phyloP scores from a whole-genome alignment of 1,139 yeast genomes.

The Candida sanyaensis region DNA sequence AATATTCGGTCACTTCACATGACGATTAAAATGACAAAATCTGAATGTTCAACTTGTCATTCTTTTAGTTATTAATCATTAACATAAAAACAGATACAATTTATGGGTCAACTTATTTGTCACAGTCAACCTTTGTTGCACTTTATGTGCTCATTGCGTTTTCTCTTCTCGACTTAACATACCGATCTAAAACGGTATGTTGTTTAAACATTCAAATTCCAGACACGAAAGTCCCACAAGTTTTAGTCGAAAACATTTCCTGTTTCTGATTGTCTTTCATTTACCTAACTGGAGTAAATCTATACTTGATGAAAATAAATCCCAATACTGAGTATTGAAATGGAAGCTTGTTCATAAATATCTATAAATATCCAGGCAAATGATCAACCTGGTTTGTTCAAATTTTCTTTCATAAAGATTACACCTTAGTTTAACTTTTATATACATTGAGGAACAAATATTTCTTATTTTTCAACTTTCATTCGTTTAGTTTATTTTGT shows the following conservation, averaged over 20 bases:
- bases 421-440: not conserved
- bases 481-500: slow-evolving; percentile 4
- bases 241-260: not conserved
- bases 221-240: not conserved
- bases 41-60: too few species aligned
- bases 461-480: not conserved
- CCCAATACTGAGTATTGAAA: too few species aligned
- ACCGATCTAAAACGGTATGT: not conserved
- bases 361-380: not conserved
- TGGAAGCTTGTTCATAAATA: too few species aligned
- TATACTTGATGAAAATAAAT: too few species aligned
- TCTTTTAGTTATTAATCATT: too few species aligned
- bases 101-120: too few species aligned
- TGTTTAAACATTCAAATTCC: not conserved
- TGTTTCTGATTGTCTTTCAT: not conserved
- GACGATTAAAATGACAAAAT: too few species aligned
- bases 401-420: not conserved
- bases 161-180: not conserved
- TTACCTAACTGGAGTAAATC: too few species aligned
- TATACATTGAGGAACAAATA: not conserved
- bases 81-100: too few species aligned
- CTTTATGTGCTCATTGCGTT: not conserved
- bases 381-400: not conserved
- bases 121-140: too few species aligned
- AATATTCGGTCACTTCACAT: too few species aligned